Evolutionary conservation across 495 filamentous ascomycete species (phyloP).

Genomic region (Parathielavia hyrcaniae): DNA sequence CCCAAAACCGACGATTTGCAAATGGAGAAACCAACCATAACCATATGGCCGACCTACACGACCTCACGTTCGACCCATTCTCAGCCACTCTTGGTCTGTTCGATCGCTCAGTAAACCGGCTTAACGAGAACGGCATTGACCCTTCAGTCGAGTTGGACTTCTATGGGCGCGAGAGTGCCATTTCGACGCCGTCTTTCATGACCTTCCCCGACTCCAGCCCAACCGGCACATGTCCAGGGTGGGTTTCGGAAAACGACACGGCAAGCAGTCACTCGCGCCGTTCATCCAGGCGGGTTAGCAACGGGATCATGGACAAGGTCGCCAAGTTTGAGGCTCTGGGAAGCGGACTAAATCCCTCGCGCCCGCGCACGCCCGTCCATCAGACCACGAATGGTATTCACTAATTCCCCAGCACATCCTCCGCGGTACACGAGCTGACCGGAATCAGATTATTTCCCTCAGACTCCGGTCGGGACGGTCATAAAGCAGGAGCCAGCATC

Average conservation of each 20-base stretch:
- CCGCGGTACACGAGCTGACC: background rate
- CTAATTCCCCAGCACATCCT: background rate
- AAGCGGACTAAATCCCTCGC: conserved; percentile 26
- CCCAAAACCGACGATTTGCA: conserved; percentile 41
- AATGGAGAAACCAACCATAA: conserved; percentile 29
- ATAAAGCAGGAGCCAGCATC: conserved; percentile 32
- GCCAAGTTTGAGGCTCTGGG: conserved; percentile 46
- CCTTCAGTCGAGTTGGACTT: conserved; percentile 36
- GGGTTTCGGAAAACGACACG: conserved; percentile 43
- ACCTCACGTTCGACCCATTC: conserved; percentile 38
- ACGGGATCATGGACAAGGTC: conserved; percentile 48
- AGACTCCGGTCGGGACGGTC: conserved; percentile 45
- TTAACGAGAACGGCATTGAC: conserved; percentile 24
- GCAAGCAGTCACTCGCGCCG: conserved; percentile 32
- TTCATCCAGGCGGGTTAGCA: conserved; percentile 46
- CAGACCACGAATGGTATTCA: conserved; percentile 51
- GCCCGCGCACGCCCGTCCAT: conserved; percentile 53
- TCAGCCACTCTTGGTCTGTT: conserved; percentile 40
- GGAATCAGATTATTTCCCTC: conserved; percentile 41
- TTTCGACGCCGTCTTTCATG: conserved; percentile 45
- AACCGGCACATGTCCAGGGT: conserved; percentile 34
- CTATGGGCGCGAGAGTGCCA: conserved; percentile 33
- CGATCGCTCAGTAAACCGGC: conserved; percentile 39
- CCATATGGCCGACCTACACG: conserved; percentile 29
- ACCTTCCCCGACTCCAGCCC: conserved; percentile 39